Base-by-base conservation (phyloP, 108 stramenopile species). In the Nitzschia sp. region DNA sequence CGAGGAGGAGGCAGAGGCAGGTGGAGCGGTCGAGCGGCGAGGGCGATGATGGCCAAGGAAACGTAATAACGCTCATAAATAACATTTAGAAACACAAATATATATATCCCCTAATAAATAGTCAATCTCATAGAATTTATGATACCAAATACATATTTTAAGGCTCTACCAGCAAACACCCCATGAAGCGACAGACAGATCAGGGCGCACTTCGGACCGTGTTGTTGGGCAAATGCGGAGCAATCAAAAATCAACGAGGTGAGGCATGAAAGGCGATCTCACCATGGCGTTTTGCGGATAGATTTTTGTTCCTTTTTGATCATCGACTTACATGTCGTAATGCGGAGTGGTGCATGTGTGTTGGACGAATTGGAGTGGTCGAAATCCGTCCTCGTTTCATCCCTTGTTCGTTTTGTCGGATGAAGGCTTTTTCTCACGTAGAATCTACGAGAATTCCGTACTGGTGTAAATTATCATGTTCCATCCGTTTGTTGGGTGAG, bases 181-280 rank as follows among this genome's bases (percentile, higher is more conserved):
- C 13, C 13, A 13, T 11, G 38, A 41, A 53, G 1, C 23, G 45
- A 50, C 64, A 50, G 52, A 65, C 64, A 1, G 31, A 62, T 45
- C 64, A 15, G 13, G 16, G 27, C 47, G 25, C 32, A 41, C 9
- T 41, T 9, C n/a, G n/a, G n/a, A n/a, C n/a, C n/a, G n/a, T n/a
- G n/a, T 27, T 29, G 26, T 17, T 1, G 55, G 23, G 1, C 32
- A 17, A n/a, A 41, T 41, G 44, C 21, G 27, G 4, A 31, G 47
- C 48, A 25, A 17, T 29, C 64, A 48, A 65, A 65, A 53, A 65
- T 52, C 64, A 30, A 65, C 64, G 23, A 65, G 50, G 52, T 53
- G 64, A 65, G 52, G 48, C 64, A 50, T 19, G 38, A 65, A 21
- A 29, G 17, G 41, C 41, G 9, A 9, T 56, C 29, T 56, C 2